Evolutionary conservation across 2,329 filamentous ascomycete genomes (phyloP), one percentile per base, ranked within the genome.

Genomic region (Aspergillus sp.): DNA sequence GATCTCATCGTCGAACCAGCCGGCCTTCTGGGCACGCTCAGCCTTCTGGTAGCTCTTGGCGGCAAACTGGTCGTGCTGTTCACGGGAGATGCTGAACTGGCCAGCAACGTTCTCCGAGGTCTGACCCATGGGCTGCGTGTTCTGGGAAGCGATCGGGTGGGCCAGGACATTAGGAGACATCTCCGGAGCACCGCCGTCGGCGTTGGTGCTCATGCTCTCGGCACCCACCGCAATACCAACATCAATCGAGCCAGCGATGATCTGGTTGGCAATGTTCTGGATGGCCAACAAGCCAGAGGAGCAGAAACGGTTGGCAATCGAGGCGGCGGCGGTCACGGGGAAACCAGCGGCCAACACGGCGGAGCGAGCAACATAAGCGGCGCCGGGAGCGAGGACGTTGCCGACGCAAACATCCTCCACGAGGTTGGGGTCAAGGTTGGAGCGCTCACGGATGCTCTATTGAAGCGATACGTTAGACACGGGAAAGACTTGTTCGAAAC

Each of bases 361-460:
- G 46, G 91, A 93, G 56, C 92, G 88, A 81, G 94, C 92, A 49
- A 92, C 93, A 34, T 93, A 93, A 54, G 91, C 91, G 53, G 89
- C 89, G 49, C 91, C 89, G 10, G 91, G 91, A n/a, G 89, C 85
- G 45, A 97, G 85, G 17, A 96, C 91, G 56, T 88, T 88, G 60
- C 92, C 92, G 54, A 97, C 90, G 52, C 86, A 88, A 59, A 97
- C 87, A 71, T 97, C 92, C 75, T 96, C 90, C 50, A 97, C 89
- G 42, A 96, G 82, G 45, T 78, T 79, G 31, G 92, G 91, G 76
- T 96, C 88, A 75, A 97, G 91, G 60, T 86, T 85, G 61, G 91
- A 96, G 62, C 91, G 89, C 58, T 88, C 81, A 67, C 96, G 81
- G 58, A 96, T 79, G 53, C 84, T 85, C 75, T 85, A 14, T 21